Percentiles rank a stretch among this genome's conserved stretches.
These are phyloP conservation scores for Gentiana macrophylla DNA, from an alignment of 257 asterid genomes.

Conservation along the genomic window DNA sequence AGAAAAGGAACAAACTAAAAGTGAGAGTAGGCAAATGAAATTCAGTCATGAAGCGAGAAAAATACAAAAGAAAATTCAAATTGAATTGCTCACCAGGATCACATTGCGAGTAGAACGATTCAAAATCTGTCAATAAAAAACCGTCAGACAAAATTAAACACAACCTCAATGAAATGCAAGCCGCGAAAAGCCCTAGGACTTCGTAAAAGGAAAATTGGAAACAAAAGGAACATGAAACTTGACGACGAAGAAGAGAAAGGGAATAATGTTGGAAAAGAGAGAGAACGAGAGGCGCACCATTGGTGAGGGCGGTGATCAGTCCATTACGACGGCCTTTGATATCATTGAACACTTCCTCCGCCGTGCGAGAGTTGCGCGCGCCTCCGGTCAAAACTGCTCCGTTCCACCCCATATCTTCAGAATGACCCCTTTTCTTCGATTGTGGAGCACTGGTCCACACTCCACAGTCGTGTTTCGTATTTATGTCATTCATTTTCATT, in stretches of 20 bases:
- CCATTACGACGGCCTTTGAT: constrained; percentile 35
- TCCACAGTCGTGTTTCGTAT: no score
- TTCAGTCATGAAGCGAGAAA: not conserved
- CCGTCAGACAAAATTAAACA: not conserved
- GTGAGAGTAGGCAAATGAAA: not conserved
- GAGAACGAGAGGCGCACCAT: constrained; percentile 6
- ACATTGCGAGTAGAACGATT: constrained; percentile 16
- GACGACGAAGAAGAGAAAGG: no score
- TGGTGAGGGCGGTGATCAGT: constrained; percentile 30
- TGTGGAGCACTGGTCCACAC: no score
- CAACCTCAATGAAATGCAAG: not conserved
- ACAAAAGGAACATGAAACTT: not conserved
- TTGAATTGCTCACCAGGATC: constrained; percentile 19
- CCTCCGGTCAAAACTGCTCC: constrained; percentile 17
- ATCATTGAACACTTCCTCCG: constrained; percentile 31
- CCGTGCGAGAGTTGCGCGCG: constrained; percentile 25
- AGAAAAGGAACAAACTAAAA: not conserved
- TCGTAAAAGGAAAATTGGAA: not conserved
- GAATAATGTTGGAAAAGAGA: not conserved
- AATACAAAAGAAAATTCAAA: not conserved
- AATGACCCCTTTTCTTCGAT: no score
- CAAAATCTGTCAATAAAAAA: not conserved
- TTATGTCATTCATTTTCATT: no score
- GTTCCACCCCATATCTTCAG: not conserved
- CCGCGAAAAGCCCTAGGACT: constrained; percentile 2